A percentile compares a stretch with the other conserved stretches of the same genome.
phyloP scores from a whole-genome alignment of 805 yeast genomes.

The Pichia membranifaciens region DNA sequence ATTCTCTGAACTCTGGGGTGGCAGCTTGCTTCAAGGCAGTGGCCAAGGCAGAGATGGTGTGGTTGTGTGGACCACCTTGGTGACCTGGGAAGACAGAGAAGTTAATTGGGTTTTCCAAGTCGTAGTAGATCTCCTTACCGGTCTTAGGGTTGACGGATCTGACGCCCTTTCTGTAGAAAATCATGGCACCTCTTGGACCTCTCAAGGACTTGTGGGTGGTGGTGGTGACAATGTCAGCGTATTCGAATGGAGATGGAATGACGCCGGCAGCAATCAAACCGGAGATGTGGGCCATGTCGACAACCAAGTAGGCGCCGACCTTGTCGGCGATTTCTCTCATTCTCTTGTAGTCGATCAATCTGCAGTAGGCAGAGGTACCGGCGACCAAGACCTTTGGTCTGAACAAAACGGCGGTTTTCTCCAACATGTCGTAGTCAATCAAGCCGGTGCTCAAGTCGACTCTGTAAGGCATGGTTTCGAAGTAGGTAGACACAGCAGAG shows the following conservation, averaged over 20 bases:
- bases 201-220: conserved; percentile 98
- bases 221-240: conserved; percentile 96
- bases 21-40: conserved; percentile 94
- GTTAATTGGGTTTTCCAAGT: conserved; percentile 91
- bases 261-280: conserved; percentile 96
- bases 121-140: conserved; percentile 87
- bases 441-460: conserved; percentile 87
- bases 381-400: conserved; percentile 97
- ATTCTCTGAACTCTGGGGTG: conserved; percentile 83
- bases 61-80: conserved; percentile 99
- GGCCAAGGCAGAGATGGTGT: conserved; percentile 95
- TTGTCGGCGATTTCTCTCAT: conserved; percentile 95
- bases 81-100: conserved; percentile 99
- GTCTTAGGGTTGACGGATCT: conserved; percentile 81
- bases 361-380: conserved; percentile 97
- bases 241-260: conserved; percentile 92
- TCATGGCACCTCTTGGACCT: conserved; percentile 99
- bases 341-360: conserved; percentile 93
- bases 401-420: conserved; percentile 81
- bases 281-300: conserved; percentile 98
- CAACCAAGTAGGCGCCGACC: conserved; percentile 93
- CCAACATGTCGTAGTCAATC: conserved; percentile 93
- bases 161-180: conserved; percentile 95
- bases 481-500: conserved; percentile 92
- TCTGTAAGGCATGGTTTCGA: conserved; percentile 98